phyloP scores from a whole-genome alignment of 306 rosid genomes.

The Corylus avellana region DNA sequence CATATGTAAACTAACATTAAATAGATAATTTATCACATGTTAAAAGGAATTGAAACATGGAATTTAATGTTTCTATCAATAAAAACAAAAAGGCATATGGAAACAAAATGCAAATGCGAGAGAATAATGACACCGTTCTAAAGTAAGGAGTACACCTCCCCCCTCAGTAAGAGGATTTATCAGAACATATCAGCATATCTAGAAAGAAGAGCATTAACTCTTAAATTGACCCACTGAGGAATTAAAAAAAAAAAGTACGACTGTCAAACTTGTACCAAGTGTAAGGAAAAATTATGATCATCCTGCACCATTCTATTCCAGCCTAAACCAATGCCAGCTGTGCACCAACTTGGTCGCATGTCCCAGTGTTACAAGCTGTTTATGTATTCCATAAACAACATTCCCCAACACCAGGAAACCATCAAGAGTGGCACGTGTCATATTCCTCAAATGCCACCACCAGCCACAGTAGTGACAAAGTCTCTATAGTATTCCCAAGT shows the following conservation, averaged over 20 bases:
- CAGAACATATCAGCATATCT: neutral
- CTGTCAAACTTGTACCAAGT: neutral
- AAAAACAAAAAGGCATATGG: too few relatives aligned
- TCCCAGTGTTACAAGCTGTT: neutral
- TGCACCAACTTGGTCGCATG: neutral
- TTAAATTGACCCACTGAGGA: too few relatives aligned
- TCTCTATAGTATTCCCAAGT: neutral
- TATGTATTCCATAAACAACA: neutral
- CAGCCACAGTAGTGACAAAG: neutral
- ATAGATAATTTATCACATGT: too few relatives aligned
- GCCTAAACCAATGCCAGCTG: neutral
- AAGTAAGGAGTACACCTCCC: neutral
- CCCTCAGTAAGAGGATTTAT: neutral
- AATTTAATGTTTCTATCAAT: too few relatives aligned
- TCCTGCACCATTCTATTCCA: neutral
- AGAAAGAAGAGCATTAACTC: neutral
- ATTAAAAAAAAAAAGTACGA: neutral
- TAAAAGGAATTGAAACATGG: too few relatives aligned
- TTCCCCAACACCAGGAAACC: neutral
- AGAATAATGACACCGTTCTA: too few relatives aligned
- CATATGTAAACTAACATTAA: too few relatives aligned
- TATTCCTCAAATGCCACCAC: neutral
- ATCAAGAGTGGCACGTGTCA: neutral
- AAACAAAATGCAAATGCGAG: too few relatives aligned
- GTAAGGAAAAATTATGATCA: neutral